phyloP scores from a whole-genome alignment of 176 grass and related monocot genomes.

The Paspalum vaginatum region DNA sequence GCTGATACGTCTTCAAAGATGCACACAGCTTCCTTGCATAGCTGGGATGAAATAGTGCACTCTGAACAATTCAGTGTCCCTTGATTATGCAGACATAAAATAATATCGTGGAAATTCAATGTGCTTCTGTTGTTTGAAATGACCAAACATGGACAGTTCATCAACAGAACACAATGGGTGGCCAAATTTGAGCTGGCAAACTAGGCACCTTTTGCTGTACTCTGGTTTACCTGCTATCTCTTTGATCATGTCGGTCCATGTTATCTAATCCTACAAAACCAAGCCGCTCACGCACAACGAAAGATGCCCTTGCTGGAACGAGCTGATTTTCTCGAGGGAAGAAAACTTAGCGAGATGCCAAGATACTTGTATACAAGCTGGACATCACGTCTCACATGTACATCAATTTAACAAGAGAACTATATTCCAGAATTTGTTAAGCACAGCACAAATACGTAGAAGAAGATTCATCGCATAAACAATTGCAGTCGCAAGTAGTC shows the following conservation, averaged over 20 bases:
- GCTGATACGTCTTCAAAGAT: constrained; percentile 31
- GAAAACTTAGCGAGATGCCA: neutral
- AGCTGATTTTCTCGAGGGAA: neutral
- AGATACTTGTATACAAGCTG: neutral
- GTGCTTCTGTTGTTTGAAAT: neutral
- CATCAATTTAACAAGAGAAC: neutral
- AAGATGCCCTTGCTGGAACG: neutral
- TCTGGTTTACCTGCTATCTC: neutral
- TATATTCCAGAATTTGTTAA: constrained; percentile 18
- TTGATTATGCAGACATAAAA: neutral
- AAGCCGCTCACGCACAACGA: neutral
- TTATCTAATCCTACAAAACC: neutral
- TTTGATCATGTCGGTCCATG: neutral
- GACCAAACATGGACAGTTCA: constrained; percentile 11
- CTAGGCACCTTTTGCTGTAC: constrained; percentile 2
- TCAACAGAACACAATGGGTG: constrained; percentile 9
- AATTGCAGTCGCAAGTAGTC: neutral
- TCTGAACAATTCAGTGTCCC: constrained; percentile 11
- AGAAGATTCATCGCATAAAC: neutral
- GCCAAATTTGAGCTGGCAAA: constrained; percentile 7
- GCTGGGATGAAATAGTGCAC: neutral
- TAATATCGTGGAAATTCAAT: constrained; percentile 13
- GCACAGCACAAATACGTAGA: neutral
- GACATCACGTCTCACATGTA: neutral
- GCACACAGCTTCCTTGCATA: constrained; percentile 35